phyloP scores from a whole-genome alignment of 2,329 filamentous ascomycete species.

The Xylariales sp. region DNA sequence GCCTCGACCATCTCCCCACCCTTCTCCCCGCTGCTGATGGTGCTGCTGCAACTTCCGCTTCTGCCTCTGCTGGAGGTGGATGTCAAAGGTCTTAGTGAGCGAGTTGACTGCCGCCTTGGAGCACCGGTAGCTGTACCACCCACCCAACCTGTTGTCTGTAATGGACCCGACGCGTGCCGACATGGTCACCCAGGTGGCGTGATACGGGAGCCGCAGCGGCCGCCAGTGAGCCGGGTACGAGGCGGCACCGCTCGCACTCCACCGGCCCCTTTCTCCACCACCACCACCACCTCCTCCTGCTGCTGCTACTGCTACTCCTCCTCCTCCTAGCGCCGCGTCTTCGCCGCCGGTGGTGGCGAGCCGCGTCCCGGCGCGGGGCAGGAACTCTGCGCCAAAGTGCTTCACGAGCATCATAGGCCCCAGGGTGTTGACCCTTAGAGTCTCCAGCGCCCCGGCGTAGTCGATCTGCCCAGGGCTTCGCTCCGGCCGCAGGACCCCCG shows the following conservation, averaged over 20 bases:
- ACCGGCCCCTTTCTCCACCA: background rate
- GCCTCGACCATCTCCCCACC: no score
- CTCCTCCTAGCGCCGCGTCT: background rate
- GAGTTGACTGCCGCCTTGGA: constrained; percentile 73
- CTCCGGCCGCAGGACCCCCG: constrained; percentile 70
- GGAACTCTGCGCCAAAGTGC: constrained; percentile 64
- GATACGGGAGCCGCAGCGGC: constrained; percentile 37
- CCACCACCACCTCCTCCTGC: constrained; percentile 1
- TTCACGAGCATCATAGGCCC: constrained; percentile 75
- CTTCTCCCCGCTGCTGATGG: no score
- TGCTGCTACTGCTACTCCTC: background rate
- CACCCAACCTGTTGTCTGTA: constrained; percentile 66
- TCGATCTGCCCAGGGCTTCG: constrained; percentile 65
- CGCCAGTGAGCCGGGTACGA: no score
- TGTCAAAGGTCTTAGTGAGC: constrained; percentile 67
- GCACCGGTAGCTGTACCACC: constrained; percentile 79
- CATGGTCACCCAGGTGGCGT: constrained; percentile 69
- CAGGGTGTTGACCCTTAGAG: constrained; percentile 69
- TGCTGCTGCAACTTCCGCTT: no score
- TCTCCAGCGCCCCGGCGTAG: constrained; percentile 56
- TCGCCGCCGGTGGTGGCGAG: constrained; percentile 19
- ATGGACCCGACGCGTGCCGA: constrained; percentile 74
- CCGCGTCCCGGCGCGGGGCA: constrained; percentile 54
- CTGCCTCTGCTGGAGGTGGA: constrained; percentile 53
- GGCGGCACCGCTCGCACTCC: no score